Evolutionary conservation across 306 rosid species (phyloP), one percentile per base, ranked within the genome.

Genomic region (Argentina anserina): DNA sequence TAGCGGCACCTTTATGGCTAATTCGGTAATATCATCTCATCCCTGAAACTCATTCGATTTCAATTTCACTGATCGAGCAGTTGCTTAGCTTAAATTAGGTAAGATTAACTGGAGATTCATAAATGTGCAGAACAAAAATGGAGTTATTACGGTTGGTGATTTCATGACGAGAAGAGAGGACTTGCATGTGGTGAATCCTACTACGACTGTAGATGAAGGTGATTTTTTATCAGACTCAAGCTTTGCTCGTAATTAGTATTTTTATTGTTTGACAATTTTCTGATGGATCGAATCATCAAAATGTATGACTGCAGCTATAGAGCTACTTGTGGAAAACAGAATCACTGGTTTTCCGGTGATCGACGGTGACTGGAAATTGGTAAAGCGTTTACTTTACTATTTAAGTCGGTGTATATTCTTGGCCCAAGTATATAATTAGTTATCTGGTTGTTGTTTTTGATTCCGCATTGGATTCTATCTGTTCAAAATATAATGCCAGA

Each of bases 261-360:
- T 3, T 52, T 0, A 21, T 33, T n/a, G n/a, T 36, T 66, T 17
- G 21, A 47, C 9, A 10, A 60, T 74, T 81, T 84, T 45, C 73
- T 84, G 64, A 78, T 65, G 53, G 72, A 74, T 79, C 70, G 31
- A 65, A n/a, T n/a, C n/a, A n/a, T n/a, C n/a, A n/a, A n/a, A 37
- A 14, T 39, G 72, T 82, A 59, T 87, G 77, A 64, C 60, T 71
- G 73, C 96, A 94, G 99, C 99, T 66, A 82, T 91, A 75, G 99
- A 94, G 70, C 53, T 56, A 64, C 97, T 91, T 72, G 99, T 94
- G 71, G 96, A 89, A 61, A 84, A 88, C 77, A 91, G 99, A 81
- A 88, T 94, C 83, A 91, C 97, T 59, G 99, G 99, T 52, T 94
- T 94, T 84, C 99, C 99, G 14, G 99, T 94, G 76, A 84, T 91